A percentile compares a stretch with the other conserved stretches of the same genome.
Conservation (phyloP, 495 filamentous ascomycete genomes). For the Xylaria bambusicola region DNA sequence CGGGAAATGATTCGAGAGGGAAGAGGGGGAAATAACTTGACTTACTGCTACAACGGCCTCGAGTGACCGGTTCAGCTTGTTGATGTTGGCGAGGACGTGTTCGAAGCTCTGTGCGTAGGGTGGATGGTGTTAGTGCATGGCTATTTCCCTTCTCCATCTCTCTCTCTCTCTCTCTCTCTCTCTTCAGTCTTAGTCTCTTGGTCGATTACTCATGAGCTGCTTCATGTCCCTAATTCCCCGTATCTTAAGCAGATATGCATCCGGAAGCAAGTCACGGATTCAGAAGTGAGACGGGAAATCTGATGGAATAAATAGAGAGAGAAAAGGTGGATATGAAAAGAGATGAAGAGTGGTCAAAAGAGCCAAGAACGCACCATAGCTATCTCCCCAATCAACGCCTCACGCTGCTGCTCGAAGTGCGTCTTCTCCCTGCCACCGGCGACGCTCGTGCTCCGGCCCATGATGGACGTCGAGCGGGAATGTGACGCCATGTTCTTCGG, state of each 20-base stretch:
- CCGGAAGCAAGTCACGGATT: too few relatives aligned
- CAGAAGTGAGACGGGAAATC: too few relatives aligned
- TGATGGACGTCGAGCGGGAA: constrained; percentile 36
- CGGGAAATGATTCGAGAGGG: too few relatives aligned
- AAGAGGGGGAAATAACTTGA: background rate
- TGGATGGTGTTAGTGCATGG: background rate
- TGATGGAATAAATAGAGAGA: background rate
- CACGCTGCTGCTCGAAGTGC: constrained; percentile 80
- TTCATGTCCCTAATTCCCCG: too few relatives aligned
- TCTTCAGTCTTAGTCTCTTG: too few relatives aligned
- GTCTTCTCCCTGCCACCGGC: constrained; percentile 40
- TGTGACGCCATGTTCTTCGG: constrained; percentile 35
- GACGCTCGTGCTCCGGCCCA: constrained; percentile 19
- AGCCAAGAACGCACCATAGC: constrained; percentile 63
- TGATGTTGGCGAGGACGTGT: constrained; percentile 92
- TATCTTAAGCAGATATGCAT: too few relatives aligned
- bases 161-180: too few relatives aligned
- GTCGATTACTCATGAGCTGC: too few relatives aligned
- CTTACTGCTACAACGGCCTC: constrained; percentile 89
- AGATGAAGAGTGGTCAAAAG: constrained; percentile 7
- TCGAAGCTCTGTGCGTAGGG: constrained; percentile 73
- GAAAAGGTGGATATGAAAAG: constrained; percentile 9
- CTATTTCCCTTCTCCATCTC: too few relatives aligned
- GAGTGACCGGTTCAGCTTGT: constrained; percentile 87
- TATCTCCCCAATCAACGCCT: constrained; percentile 75